Base-by-base conservation (phyloP, 2,329 filamentous ascomycete genomes). In the Fusarium buharicum region DNA sequence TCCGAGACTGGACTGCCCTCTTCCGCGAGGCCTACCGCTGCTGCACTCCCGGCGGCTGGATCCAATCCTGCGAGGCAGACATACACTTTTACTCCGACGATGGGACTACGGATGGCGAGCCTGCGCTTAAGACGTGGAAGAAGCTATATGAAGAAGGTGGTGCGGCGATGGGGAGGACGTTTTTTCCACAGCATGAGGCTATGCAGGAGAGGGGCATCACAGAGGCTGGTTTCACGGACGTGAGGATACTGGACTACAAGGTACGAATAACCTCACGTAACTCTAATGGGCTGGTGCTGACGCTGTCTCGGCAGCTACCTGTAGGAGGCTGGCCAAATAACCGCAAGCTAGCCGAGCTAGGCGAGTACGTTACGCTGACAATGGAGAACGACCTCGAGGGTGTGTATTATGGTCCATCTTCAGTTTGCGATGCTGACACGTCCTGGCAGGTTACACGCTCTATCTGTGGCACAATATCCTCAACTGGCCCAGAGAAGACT, bases 241-340 rank as follows among this genome's bases (percentile, higher is more conserved):
- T 67, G 11, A 52, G 45, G 33, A 58, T 40, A 31, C 22, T 56
- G 8, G 47, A 68, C 50, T 68, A 64, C 43, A 68, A 68, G 50
- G 66, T 62, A 9, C 13, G 59, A 14, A 24, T 22, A 8, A 1
- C 27, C 3, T n/a, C 12, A 6, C 4, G 6, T 16, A 14, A 6
- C 4, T 22, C 9, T 2, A 13, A 28, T 13, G 6, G 27, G 40
- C 13, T 24, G 44, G 9, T 50, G 30, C 54, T 63, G 4, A n/a
- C 24, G 43, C 34, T 38, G 12, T 3, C 2, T 13, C 22, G 22
- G 27, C 9, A 68, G 66, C 28, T 69, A 24, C 66, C 66, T 6
- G 60, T 68, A 2, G 66, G 66, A 7, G 63, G 63, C 7, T 68
- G 66, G 66, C 39, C 66, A 43, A 67, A 59, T n/a, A 60, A 68